Percentiles rank a stretch among this genome's conserved stretches.
phyloP scores from a whole-genome alignment of 345 rosid species.

The Eucalyptus virginea region DNA sequence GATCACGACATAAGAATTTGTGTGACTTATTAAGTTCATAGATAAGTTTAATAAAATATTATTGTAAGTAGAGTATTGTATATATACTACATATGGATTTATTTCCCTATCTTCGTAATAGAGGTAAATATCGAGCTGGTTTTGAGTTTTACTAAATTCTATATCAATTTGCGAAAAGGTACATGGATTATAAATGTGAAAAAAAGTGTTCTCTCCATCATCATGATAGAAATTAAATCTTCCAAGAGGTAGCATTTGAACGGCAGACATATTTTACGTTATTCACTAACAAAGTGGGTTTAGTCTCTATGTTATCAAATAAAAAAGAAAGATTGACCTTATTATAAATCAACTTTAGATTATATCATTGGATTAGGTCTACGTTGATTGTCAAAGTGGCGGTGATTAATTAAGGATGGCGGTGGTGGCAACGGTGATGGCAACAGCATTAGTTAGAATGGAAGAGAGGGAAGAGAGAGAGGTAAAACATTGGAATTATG shows the following conservation, averaged over 20 bases:
- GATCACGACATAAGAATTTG: fast-evolving
- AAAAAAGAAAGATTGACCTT: neutral
- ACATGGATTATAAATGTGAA: neutral
- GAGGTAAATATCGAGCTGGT: neutral
- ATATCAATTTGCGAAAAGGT: neutral
- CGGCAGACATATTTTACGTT: neutral
- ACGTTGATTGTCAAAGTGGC: neutral
- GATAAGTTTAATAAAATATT: neutral
- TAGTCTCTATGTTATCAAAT: neutral
- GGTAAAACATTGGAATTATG: neutral
- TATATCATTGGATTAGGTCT: neutral
- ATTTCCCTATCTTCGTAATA: neutral
- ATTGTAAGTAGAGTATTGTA: neutral
- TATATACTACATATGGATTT: neutral
- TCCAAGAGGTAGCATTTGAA: neutral
- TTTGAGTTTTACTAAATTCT: neutral
- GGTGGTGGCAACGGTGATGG: neutral
- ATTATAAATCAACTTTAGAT: neutral
- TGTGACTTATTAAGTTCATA: neutral
- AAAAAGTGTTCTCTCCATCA: neutral
- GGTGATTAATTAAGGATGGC: neutral
- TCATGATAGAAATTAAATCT: neutral
- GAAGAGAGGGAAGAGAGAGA: neutral
- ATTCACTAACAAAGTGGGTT: neutral
- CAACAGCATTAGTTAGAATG: neutral